Evolutionary conservation across 257 asterid genomes (phyloP).

Genomic region (Rhazya stricta): DNA sequence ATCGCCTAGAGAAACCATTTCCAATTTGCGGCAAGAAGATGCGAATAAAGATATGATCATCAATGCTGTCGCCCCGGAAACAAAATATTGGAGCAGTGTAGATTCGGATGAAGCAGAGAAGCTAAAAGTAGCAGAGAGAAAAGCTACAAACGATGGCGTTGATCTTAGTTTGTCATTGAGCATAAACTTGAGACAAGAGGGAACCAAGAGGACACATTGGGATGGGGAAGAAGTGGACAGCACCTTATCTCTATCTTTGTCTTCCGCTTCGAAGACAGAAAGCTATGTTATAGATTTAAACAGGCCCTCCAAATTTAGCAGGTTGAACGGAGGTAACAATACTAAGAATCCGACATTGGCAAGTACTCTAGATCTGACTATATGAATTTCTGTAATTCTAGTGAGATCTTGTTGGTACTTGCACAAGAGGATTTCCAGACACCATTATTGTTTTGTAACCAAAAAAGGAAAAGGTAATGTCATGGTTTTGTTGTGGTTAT

Average conservation of each 20-base stretch:
- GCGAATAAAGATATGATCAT: background rate
- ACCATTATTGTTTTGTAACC: background rate
- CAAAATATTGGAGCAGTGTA: conserved; percentile 9
- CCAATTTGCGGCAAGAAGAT: background rate
- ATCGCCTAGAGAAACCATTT: conserved; percentile 8
- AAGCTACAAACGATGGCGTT: conserved; percentile 16
- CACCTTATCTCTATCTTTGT: conserved; percentile 28
- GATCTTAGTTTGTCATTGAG: conserved; percentile 21
- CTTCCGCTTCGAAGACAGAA: conserved; percentile 9
- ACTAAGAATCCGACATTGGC: conserved; percentile 20
- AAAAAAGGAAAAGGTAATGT: background rate
- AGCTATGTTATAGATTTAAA: conserved; percentile 9
- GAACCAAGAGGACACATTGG: conserved; percentile 8
- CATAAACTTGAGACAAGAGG: background rate
- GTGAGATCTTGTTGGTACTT: conserved; percentile 43
- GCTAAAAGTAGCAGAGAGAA: conserved; percentile 6
- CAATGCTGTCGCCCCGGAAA: conserved; percentile 2
- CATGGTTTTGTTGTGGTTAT: background rate
- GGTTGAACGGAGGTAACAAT: conserved; percentile 7
- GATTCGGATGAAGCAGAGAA: background rate
- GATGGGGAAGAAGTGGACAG: conserved; percentile 22
- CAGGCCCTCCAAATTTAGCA: background rate
- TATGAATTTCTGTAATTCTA: conserved; percentile 31
- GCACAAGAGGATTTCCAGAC: conserved; percentile 16
- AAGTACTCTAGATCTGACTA: conserved; percentile 39